phyloP scores from a whole-genome alignment of 352 stramenopile species.

The Phytophthora hybrid region DNA sequence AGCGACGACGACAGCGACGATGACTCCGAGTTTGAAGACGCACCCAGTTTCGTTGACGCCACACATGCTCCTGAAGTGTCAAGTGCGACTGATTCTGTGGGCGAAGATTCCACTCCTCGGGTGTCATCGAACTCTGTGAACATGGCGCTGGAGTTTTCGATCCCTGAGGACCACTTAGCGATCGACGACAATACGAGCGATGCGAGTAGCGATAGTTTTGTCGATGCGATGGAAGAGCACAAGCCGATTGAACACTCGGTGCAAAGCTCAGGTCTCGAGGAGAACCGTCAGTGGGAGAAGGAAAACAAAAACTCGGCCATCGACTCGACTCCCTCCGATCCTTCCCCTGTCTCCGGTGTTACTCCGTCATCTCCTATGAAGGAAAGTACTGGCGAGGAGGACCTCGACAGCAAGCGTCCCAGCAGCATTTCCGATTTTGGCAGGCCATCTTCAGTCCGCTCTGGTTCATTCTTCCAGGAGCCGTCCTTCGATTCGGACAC shows the following conservation, averaged over 20 bases:
- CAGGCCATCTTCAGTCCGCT: conserved; percentile 37
- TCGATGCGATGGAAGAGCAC: conserved; percentile 41
- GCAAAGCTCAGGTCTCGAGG: conserved; percentile 13
- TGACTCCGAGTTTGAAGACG: conserved; percentile 46
- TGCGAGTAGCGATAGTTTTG: conserved; percentile 41
- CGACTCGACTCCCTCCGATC: conserved; percentile 13
- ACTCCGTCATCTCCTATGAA: background rate
- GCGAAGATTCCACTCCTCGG: conserved; percentile 2
- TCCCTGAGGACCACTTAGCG: conserved; percentile 23
- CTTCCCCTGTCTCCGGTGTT: background rate
- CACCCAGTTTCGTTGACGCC: conserved; percentile 29
- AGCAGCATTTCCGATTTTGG: conserved; percentile 49
- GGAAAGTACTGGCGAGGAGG: conserved; percentile 5
- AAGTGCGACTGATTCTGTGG: background rate
- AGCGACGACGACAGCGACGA: conserved; percentile 49
- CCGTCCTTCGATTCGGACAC: conserved; percentile 49
- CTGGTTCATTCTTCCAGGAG: conserved; percentile 43
- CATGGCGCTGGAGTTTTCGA: conserved; percentile 27
- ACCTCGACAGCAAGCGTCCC: conserved; percentile 20
- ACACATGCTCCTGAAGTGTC: conserved; percentile 1
- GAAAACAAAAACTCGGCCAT: conserved; percentile 17
- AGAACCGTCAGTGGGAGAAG: conserved; percentile 15
- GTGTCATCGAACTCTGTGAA: conserved; percentile 17
- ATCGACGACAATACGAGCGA: conserved; percentile 37
- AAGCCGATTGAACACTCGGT: conserved; percentile 18